A percentile compares a stretch with the other conserved stretches of the same genome.
phyloP scores from a whole-genome alignment of 2,329 filamentous ascomycete species.

The Leptographium lundbergii region DNA sequence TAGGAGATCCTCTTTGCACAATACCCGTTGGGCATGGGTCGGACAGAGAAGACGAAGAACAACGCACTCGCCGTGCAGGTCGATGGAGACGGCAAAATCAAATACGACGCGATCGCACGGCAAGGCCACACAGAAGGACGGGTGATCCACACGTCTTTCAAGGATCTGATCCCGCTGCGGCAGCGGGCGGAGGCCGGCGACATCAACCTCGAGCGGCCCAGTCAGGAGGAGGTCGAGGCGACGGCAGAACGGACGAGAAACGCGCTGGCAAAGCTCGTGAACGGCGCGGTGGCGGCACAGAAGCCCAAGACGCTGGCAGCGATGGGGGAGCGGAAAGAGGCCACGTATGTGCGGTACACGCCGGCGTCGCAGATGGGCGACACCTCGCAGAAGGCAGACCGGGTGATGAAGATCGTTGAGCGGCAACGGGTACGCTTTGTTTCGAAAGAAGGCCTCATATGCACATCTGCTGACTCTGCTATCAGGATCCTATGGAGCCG shows the following conservation, averaged over 20 bases:
- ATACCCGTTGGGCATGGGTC: conserved; percentile 91
- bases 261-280: conserved; percentile 70
- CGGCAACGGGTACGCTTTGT: conserved; percentile 45
- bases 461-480: neutral
- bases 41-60: conserved; percentile 53
- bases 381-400: conserved; percentile 73
- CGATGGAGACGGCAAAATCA: conserved; percentile 81
- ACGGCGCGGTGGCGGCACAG: conserved; percentile 77
- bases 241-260: conserved; percentile 82
- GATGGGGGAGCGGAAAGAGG: conserved; percentile 51
- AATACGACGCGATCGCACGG: conserved; percentile 89
- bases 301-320: conserved; percentile 91
- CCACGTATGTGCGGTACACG: conserved; percentile 91
- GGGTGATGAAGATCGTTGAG: conserved; percentile 98
- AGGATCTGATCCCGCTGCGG: conserved; percentile 86
- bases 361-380: conserved; percentile 95
- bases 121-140: conserved; percentile 75
- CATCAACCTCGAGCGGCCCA: conserved; percentile 73
- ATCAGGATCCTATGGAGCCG: conserved; percentile 76
- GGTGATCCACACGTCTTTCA: conserved; percentile 90
- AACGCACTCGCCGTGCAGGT: conserved; percentile 92
- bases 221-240: conserved; percentile 68
- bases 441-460: neutral
- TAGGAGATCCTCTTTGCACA: conserved; percentile 58
- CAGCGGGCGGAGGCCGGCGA: conserved; percentile 90